Conservation (phyloP, 306 rosid species). For the Trifolium fragiferum region DNA sequence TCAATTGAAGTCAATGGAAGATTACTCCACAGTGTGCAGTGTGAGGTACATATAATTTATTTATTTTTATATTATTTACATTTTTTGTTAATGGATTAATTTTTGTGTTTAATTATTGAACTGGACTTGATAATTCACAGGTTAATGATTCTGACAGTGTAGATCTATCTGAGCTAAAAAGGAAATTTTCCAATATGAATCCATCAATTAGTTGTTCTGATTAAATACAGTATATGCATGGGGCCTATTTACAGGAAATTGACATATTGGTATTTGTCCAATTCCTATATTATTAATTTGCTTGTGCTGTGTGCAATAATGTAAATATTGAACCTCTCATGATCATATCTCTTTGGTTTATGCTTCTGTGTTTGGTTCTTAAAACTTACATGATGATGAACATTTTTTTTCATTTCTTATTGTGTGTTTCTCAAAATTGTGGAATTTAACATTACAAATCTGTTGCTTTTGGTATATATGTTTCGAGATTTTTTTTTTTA, state of each 20-base stretch:
- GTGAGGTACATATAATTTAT: slow-evolving; percentile 50
- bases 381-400: not conserved
- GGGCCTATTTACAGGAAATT: not conserved
- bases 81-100: not conserved
- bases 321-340: slow-evolving; percentile 7
- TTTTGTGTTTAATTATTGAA: slow-evolving; percentile 15
- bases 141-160: slow-evolving; percentile 42
- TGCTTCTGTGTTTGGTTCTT: not conserved
- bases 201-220: slow-evolving; percentile 37
- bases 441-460: not conserved
- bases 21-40: slow-evolving; percentile 57
- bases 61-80: not conserved
- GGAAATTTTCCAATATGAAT: slow-evolving; percentile 50
- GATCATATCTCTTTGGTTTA: slow-evolving; percentile 1
- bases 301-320: slow-evolving; percentile 10
- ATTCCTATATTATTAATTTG: not conserved
- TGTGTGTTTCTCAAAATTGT: not conserved
- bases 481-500: too few relatives aligned
- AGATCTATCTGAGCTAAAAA: slow-evolving; percentile 52
- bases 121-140: slow-evolving; percentile 43
- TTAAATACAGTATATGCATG: not conserved
- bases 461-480: not conserved
- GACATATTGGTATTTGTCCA: not conserved
- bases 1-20: slow-evolving; percentile 58
- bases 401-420: not conserved